Evolutionary conservation across 768 basidiomycete species (phyloP).

Genomic region (Russula vinacea): DNA sequence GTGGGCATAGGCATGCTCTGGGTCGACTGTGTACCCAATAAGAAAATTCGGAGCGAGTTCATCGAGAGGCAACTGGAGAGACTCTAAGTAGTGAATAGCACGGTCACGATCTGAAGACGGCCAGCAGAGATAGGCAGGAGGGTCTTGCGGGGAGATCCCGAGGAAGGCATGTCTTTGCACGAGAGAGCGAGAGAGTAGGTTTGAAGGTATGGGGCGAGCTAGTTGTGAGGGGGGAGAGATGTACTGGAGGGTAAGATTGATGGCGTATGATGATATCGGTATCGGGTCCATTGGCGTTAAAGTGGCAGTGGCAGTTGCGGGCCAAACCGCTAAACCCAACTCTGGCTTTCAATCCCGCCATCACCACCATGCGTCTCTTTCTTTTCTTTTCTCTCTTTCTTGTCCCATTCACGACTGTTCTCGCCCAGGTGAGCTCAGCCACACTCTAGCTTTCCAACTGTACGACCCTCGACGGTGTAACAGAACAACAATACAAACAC

Average conservation of each 20-base stretch:
- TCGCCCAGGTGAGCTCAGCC: slow-evolving; percentile 36
- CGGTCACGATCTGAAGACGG: slow-evolving; percentile 44
- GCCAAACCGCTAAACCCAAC: neutral
- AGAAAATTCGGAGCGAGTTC: slow-evolving; percentile 48
- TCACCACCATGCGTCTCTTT: slow-evolving; percentile 6
- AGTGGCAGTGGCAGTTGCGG: neutral
- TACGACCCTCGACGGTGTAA: neutral
- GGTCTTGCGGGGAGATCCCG: slow-evolving; percentile 47
- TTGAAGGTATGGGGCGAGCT: slow-evolving; percentile 50
- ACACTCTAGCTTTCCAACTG: neutral
- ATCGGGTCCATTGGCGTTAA: slow-evolving; percentile 37
- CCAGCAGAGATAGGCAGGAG: slow-evolving; percentile 64
- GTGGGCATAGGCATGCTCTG: slow-evolving; percentile 27
- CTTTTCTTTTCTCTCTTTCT: slow-evolving; percentile 34
- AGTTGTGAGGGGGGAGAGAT: slow-evolving; percentile 53
- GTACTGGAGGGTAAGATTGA: slow-evolving; percentile 54
- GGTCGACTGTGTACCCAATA: slow-evolving; percentile 34
- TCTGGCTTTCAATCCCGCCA: neutral
- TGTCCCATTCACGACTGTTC: slow-evolving; percentile 34
- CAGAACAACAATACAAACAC: slow-evolving; percentile 19
- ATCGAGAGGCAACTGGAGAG: slow-evolving; percentile 35
- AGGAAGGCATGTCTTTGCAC: slow-evolving; percentile 66
- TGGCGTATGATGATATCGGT: slow-evolving; percentile 40
- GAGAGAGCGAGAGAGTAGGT: slow-evolving; percentile 58
- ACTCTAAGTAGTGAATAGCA: slow-evolving; percentile 46